Base-by-base conservation (phyloP, 441 rosid genomes). In the Arabidopsis hybrid region DNA sequence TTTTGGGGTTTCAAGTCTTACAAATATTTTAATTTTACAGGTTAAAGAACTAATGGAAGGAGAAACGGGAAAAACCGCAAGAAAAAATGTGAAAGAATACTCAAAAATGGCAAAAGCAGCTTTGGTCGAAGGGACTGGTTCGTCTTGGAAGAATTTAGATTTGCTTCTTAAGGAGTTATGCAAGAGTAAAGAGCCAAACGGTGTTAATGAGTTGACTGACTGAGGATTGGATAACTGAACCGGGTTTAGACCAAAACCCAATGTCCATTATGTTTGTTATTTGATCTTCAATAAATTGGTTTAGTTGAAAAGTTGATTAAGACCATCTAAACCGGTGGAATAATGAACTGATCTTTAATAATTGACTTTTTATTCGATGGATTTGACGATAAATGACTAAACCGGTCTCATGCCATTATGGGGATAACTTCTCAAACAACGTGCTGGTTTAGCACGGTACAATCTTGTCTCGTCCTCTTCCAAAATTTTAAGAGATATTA, bases 1-100 rank as follows among this genome's bases (percentile, higher is more conserved):
- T 6, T 62, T 62, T 40, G 8, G 31, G 1, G 18, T 21, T 69
- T 42, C 4, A 46, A 32, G 21, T 50, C 29, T 49, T 70, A 51
- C 11, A 50, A n/a, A 11, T 18, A 7, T 3, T 32, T 62, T 58
- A 8, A 2, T 34, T 47, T 61, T 21, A 35, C 21, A 77, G 80
- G 84, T 90, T 49, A 75, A 63, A 60, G 88, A 83, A 65, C 58
- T 93, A 74, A 88, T 92, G 87, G 91, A 83, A 63, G 95, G 87
- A 61, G 90, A 87, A 38, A 67, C 0, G n/a, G 91, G 98, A 3
- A 78, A 74, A 53, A 59, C 18, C 2, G 81, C 50, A 21, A 87
- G 83, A 71, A 75, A 69, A 47, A 89, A 76, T 72, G 86, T 71
- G 45, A 74, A 75, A 63, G 81, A 79, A 56, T 58, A 63, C 16